Evolutionary conservation across 164 flowering plant species (phyloP).

Genomic region (Chimonanthus salicifolius): DNA sequence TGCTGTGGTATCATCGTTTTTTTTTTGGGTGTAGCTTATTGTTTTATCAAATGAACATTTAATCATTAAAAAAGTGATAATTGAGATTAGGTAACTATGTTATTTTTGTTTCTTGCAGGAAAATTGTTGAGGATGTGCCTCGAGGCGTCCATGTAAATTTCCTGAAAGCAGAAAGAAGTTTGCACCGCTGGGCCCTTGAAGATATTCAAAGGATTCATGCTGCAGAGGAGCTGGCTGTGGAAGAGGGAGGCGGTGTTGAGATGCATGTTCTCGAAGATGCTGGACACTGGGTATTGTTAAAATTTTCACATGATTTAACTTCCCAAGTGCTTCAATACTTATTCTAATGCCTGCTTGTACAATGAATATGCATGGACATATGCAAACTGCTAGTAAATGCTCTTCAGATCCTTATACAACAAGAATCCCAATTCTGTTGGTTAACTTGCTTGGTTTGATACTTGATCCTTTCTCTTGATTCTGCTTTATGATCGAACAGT

Average conservation of each 20-base stretch:
- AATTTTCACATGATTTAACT: background rate
- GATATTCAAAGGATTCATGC: constrained; percentile 87
- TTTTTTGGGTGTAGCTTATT: background rate
- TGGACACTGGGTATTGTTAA: constrained; percentile 86
- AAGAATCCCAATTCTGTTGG: background rate
- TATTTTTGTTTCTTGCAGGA: constrained; percentile 35
- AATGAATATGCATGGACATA: background rate
- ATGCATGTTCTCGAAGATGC: constrained; percentile 99
- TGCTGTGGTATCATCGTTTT: background rate
- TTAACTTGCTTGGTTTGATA: background rate
- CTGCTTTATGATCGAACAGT: no score
- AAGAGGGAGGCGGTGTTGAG: constrained; percentile 87
- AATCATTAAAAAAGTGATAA: no score
- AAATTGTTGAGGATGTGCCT: constrained; percentile 80
- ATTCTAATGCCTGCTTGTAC: background rate
- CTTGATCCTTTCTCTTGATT: background rate
- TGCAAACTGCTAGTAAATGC: background rate
- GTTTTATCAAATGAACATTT: background rate
- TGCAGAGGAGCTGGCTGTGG: constrained; percentile 79
- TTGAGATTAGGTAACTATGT: background rate
- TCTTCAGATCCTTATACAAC: background rate
- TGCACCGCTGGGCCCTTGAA: constrained; percentile 96
- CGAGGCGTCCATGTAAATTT: constrained; percentile 87
- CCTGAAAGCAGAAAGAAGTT: constrained; percentile 90
- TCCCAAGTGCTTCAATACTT: background rate